Conservation (phyloP, 192 early-diverging fungal species). For the Mortierella alpina region DNA sequence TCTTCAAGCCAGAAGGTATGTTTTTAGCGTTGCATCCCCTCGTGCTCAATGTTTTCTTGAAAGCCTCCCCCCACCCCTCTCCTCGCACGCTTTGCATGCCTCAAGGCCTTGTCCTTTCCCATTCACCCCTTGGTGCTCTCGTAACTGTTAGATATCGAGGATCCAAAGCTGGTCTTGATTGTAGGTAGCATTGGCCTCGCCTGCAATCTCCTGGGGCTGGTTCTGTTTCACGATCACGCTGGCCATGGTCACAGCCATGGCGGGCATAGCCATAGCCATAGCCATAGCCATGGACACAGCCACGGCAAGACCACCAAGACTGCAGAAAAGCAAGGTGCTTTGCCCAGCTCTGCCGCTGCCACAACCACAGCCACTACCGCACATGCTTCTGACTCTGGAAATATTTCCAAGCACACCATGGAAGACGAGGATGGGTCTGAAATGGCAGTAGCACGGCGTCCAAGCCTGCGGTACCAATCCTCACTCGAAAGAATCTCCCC, state of each 20-base stretch:
- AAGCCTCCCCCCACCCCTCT: too few relatives aligned
- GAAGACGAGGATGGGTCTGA: background rate
- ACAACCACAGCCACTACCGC: background rate
- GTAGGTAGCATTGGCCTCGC: constrained; percentile 82
- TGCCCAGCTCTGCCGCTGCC: background rate
- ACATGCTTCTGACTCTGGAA: background rate
- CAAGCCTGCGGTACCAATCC: constrained; percentile 14
- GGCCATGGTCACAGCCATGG: constrained; percentile 38
- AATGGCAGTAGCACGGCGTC: background rate
- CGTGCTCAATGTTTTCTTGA: too few relatives aligned
- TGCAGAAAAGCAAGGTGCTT: background rate
- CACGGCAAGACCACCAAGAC: constrained; percentile 18
- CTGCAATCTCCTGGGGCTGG: constrained; percentile 83
- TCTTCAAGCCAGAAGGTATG: constrained; percentile 70
- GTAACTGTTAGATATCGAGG: constrained; percentile 77
- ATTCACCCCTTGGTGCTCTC: constrained; percentile 66
- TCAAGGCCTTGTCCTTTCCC: background rate
- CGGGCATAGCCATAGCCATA: constrained; percentile 61
- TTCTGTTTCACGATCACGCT: constrained; percentile 80
- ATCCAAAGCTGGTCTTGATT: constrained; percentile 79
- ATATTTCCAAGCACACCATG: background rate
- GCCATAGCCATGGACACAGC: constrained; percentile 69
- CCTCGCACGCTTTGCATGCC: background rate
- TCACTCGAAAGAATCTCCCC: constrained; percentile 41
- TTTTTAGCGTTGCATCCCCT: background rate